Conservation (phyloP, 2,329 filamentous ascomycete species). For the Aspergillus nomiae region DNA sequence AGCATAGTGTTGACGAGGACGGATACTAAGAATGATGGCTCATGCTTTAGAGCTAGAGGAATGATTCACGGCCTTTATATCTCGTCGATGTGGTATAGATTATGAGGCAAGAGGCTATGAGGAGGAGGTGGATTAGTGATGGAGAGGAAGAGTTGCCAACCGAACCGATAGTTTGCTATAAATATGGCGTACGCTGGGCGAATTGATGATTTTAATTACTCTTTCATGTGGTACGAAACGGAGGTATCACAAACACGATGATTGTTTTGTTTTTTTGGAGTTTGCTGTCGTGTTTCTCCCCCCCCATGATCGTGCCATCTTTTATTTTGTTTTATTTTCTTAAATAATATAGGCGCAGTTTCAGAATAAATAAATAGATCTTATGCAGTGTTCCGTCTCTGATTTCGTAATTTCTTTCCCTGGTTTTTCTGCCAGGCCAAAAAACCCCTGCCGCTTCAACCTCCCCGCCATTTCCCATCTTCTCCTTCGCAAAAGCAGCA, state of each 20-base stretch:
- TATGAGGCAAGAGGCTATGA: too few species aligned
- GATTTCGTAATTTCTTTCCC: neutral
- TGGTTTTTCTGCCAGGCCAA: neutral
- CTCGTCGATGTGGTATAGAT: neutral
- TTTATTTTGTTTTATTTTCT: neutral
- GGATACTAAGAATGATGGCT: conserved; percentile 17
- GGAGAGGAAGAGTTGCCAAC: neutral
- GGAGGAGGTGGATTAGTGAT: too few species aligned
- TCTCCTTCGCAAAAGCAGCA: conserved; percentile 34
- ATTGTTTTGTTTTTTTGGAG: neutral
- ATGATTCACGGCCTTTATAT: neutral
- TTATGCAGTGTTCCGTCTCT: neutral
- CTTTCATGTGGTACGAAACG: neutral
- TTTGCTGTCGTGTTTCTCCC: neutral
- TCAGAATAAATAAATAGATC: neutral
- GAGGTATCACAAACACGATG: neutral
- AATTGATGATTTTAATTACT: neutral
- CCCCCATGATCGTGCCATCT: neutral
- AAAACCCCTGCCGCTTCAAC: conserved; percentile 28
- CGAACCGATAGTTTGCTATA: neutral
- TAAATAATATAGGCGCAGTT: neutral
- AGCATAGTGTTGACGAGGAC: conserved; percentile 28
- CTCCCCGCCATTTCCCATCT: conserved; percentile 19
- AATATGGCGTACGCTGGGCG: neutral
- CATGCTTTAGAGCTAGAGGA: neutral